Conservation (phyloP, 192 early-diverging fungal species). For the Coemansia sp. region DNA sequence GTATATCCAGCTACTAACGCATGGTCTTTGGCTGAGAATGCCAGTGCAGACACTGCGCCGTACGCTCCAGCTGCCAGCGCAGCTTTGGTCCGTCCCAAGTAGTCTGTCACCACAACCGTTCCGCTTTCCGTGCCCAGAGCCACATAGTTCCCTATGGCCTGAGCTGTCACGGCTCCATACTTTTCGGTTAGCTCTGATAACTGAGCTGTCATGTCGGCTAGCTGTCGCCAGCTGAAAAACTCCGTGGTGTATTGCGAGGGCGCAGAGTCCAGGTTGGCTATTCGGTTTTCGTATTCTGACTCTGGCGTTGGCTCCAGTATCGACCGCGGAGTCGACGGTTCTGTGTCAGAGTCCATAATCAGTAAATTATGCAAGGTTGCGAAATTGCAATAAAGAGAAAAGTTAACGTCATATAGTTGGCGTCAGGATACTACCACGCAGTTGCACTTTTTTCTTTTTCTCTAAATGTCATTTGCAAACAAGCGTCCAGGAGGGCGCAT, state of each 20-base stretch:
- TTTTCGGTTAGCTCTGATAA: constrained; percentile 28
- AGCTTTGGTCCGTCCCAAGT: constrained; percentile 39
- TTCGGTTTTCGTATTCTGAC: constrained; percentile 49
- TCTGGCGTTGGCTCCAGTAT: constrained; percentile 36
- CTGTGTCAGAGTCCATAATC: constrained; percentile 26
- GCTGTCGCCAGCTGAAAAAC: constrained; percentile 49
- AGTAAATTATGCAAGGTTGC: neutral
- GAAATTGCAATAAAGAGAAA: neutral
- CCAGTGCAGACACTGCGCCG: constrained; percentile 40
- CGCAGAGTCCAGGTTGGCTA: constrained; percentile 41
- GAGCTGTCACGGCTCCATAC: constrained; percentile 33
- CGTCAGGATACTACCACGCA: too few relatives aligned
- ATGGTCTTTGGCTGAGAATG: constrained; percentile 37
- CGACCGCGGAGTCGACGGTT: constrained; percentile 29
- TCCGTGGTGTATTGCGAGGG: constrained; percentile 39
- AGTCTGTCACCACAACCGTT: constrained; percentile 32
- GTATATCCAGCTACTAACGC: constrained; percentile 40
- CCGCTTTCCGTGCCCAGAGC: constrained; percentile 43
- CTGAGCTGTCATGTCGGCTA: constrained; percentile 34
- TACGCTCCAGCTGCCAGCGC: constrained; percentile 21
- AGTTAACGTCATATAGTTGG: neutral
- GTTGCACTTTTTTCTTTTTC: neutral
- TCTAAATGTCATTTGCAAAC: constrained; percentile 35
- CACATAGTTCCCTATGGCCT: constrained; percentile 41
- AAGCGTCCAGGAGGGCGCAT: constrained; percentile 52